A percentile compares a stretch with the other conserved stretches of the same genome.
Evolutionary conservation across 2,329 filamentous ascomycete genomes (phyloP).

Genomic region (Periconia sp.): DNA sequence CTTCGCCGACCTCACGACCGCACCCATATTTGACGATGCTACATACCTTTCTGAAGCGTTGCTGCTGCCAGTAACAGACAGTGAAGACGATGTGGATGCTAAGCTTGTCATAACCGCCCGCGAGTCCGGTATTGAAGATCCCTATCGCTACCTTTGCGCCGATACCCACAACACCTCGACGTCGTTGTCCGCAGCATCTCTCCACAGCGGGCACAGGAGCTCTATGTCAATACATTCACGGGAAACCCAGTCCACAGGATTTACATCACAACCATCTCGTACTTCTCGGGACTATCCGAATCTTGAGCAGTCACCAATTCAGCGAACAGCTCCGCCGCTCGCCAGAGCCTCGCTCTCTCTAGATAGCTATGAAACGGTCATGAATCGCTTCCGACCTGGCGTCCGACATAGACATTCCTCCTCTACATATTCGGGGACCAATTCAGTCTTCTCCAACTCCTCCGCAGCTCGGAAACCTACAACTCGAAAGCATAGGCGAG

Average conservation of each 20-base stretch:
- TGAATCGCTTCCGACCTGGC: conserved; percentile 21
- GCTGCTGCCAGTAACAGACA: conserved; percentile 27
- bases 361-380: conserved; percentile 23
- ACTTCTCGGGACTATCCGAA: conserved; percentile 36
- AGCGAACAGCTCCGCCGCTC: conserved; percentile 21
- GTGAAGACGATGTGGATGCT: conserved; percentile 40
- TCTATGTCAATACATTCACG: conserved; percentile 43
- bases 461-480: conserved; percentile 23
- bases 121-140: conserved; percentile 40
- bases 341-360: conserved; percentile 23
- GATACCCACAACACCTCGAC: conserved; percentile 28
- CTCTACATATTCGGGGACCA: conserved; percentile 26
- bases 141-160: conserved; percentile 37
- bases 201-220: conserved; percentile 38
- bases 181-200: conserved; percentile 37
- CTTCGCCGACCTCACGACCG: conserved; percentile 29
- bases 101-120: conserved; percentile 32
- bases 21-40: conserved; percentile 43
- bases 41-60: conserved; percentile 41
- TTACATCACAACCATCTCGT: conserved; percentile 41
- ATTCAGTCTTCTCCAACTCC: conserved; percentile 29
- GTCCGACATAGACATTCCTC: conserved; percentile 28
- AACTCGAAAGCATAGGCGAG: conserved; percentile 30
- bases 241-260: conserved; percentile 42
- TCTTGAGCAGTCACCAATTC: conserved; percentile 23